Evolutionary conservation across 176 grass and related monocot species (phyloP).

Genomic region (Lolium rigidum): DNA sequence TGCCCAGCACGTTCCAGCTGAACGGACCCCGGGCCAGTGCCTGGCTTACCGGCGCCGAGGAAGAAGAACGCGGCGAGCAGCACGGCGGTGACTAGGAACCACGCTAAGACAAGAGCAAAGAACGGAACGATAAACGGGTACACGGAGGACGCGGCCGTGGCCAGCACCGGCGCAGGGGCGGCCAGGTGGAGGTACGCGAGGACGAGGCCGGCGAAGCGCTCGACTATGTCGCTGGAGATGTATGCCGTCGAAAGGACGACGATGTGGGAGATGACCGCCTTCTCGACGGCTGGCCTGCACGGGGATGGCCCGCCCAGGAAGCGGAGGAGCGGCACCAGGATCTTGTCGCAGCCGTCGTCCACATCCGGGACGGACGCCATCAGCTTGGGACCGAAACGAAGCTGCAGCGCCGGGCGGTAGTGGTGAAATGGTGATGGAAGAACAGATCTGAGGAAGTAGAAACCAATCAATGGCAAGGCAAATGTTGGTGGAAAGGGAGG

Average conservation of each 20-base stretch:
- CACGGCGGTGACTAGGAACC: background rate
- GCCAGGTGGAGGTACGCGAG: background rate
- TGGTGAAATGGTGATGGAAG: background rate
- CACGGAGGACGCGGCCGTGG: background rate
- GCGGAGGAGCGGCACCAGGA: background rate
- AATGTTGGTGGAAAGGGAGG: too few relatives aligned
- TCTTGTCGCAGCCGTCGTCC: background rate
- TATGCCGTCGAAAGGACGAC: background rate
- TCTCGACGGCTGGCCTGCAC: background rate
- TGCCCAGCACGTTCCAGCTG: background rate
- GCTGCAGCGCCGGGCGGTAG: background rate
- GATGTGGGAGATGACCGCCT: background rate
- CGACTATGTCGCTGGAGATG: background rate
- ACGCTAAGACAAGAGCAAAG: background rate
- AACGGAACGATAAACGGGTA: background rate
- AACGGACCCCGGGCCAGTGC: background rate
- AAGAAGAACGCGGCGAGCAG: too few relatives aligned
- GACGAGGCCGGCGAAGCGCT: background rate
- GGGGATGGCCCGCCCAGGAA: background rate
- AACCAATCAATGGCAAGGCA: too few relatives aligned
- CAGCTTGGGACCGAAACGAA: background rate
- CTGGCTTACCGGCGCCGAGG: too few relatives aligned
- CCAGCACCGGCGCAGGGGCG: background rate
- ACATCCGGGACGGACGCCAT: background rate
- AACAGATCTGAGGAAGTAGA: background rate